Base-by-base conservation (phyloP, 2,329 filamentous ascomycete species). In the Seiridium cupressi region DNA sequence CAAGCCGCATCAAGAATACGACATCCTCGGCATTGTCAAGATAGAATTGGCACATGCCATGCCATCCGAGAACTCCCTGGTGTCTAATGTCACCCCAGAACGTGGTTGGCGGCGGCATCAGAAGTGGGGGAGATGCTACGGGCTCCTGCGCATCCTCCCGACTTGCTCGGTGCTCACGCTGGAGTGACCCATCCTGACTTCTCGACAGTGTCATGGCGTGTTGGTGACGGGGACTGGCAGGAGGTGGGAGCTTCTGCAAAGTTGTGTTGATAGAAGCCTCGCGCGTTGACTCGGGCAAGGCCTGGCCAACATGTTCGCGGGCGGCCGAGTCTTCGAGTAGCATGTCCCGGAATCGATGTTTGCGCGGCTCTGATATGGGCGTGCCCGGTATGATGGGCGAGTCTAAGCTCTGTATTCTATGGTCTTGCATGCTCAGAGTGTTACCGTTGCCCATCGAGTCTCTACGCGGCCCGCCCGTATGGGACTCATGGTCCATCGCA, bases 401-500 rank as follows among this genome's bases (percentile, higher is more conserved):
- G 65, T 87, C 83, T 2, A 87, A 71, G 61, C 76, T 85, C 61
- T 85, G 83, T 18, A 87, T 80, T 10, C 83, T 75, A 44, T 74
- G 79, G 26, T 76, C 73, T 3, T 76, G 72, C 4, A 84, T 63
- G 1, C 75, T 76, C 2, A 79, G 65, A 4, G 74, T 64, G 40
- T 80, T 73, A 35, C 72, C 76, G 3, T 74, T 57, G 42, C 74
- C 74, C 54, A 73, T 69, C 18, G 68, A 54, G 9, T 62, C 68
- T 38, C 74, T 68, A 51, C 74, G 70, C 26, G 79, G 66, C 9
- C 76, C 74, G 44, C 83, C 79, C 53, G 81, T 70, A 48, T 72
- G 77, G 65, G 74, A 85, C 77, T 91, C 89, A 44, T 84, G 88
- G 66, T 90, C 89, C 74, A 97, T 91, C 2, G 87, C 90, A 8